Evolutionary conservation across 495 filamentous ascomycete species (phyloP).

Genomic region (Polyplosphaeria fusca): DNA sequence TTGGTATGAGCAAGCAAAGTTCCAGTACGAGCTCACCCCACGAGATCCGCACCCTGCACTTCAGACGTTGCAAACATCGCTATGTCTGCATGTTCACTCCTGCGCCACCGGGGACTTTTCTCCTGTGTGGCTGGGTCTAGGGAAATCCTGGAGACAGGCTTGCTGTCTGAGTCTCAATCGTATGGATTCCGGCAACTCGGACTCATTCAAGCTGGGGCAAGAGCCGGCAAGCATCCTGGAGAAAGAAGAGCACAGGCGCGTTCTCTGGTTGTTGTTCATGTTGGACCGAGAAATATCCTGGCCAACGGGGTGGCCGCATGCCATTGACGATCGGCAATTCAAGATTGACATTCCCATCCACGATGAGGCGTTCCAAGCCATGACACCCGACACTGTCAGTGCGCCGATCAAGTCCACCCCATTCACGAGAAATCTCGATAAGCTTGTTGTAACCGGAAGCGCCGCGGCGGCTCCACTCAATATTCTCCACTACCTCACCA

Average conservation of each 20-base stretch:
- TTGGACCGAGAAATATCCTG: conserved; percentile 18
- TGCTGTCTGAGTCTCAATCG: conserved; percentile 16
- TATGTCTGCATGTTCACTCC: conserved; percentile 17
- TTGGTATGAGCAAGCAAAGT: conserved; percentile 26
- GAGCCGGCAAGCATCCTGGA: conserved; percentile 3
- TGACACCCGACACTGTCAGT: not conserved
- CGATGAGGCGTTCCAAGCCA: conserved; percentile 8
- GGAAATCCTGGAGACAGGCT: conserved; percentile 29
- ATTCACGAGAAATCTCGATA: conserved; percentile 18
- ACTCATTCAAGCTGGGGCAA: not conserved
- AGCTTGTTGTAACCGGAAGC: not conserved
- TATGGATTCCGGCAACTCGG: conserved; percentile 7
- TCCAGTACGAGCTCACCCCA: conserved; percentile 18
- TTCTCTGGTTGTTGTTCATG: conserved; percentile 28
- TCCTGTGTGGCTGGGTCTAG: conserved; percentile 15
- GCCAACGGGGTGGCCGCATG: conserved; percentile 23
- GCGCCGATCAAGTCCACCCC: not conserved
- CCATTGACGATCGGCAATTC: conserved; percentile 23
- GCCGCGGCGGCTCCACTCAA: conserved; percentile 1
- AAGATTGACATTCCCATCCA: conserved; percentile 19
- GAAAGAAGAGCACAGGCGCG: conserved; percentile 20
- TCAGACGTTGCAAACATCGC: conserved; percentile 14
- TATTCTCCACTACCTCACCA: conserved; percentile 20
- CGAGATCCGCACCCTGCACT: conserved; percentile 12
- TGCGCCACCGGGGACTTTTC: conserved; percentile 20